Evolutionary conservation across 2,329 filamentous ascomycete species (phyloP).

Genomic region (Calonectria leucothoes): DNA sequence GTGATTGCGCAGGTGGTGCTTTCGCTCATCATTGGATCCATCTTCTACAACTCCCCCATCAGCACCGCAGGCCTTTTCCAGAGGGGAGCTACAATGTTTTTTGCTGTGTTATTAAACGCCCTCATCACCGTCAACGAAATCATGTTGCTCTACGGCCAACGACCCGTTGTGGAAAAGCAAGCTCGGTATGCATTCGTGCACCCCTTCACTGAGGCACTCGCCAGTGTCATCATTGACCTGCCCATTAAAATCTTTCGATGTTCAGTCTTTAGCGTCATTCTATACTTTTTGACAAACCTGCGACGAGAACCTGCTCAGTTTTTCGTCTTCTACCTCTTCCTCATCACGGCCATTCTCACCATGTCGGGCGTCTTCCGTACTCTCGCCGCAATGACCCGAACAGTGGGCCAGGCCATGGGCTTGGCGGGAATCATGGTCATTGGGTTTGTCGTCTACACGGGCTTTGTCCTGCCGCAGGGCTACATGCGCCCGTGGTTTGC

Average conservation of each 20-base stretch:
- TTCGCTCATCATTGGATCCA: slow-evolving; percentile 70
- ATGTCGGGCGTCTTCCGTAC: background rate
- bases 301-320: background rate
- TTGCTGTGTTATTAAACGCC: slow-evolving; percentile 47
- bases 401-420: background rate
- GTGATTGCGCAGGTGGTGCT: slow-evolving; percentile 49
- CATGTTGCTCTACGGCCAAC: slow-evolving; percentile 35
- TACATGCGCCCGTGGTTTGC: slow-evolving; percentile 2
- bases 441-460: background rate
- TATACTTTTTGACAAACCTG: background rate
- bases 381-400: background rate
- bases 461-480: background rate
- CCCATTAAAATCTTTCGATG: background rate
- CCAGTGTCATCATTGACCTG: background rate
- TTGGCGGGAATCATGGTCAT: background rate
- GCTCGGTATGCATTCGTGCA: slow-evolving; percentile 37
- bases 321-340: background rate
- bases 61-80: slow-evolving; percentile 68
- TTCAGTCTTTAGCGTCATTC: background rate
- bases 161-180: slow-evolving; percentile 44
- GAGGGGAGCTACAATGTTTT: slow-evolving; percentile 42
- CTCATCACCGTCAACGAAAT: slow-evolving; percentile 43
- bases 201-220: background rate
- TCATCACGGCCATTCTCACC: background rate
- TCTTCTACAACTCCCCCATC: slow-evolving; percentile 71